These are phyloP conservation scores for Hysterium pulicare DNA, from an alignment of 2,329 filamentous ascomycete species.

Conservation along the genomic window DNA sequence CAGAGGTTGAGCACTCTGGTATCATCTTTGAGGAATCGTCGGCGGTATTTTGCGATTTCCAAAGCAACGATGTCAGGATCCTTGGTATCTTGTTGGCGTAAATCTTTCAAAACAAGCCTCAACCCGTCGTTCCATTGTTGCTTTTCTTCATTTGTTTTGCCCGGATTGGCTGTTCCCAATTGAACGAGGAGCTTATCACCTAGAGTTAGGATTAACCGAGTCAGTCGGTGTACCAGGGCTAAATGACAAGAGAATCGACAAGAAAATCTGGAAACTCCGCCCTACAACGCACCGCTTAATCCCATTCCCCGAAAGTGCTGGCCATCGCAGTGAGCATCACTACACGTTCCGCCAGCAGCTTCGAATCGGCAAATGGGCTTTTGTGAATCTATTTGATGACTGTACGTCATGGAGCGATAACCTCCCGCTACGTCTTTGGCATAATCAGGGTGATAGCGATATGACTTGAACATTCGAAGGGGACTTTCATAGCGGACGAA, in stretches of 20 bases:
- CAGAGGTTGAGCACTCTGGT: constrained; percentile 37
- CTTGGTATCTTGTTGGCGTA: constrained; percentile 35
- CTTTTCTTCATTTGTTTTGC: constrained; percentile 60
- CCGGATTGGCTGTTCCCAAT: constrained; percentile 62
- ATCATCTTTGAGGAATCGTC: constrained; percentile 40
- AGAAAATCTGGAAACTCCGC: constrained; percentile 15
- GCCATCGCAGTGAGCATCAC: constrained; percentile 67
- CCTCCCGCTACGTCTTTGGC: constrained; percentile 67
- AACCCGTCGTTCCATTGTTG: constrained; percentile 45
- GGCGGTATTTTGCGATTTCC: constrained; percentile 38
- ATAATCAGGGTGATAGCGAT: constrained; percentile 83
- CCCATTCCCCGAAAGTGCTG: constrained; percentile 78
- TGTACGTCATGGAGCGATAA: constrained; percentile 87
- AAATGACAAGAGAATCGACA: constrained; percentile 21
- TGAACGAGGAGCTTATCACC: constrained; percentile 72
- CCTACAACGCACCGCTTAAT: constrained; percentile 67
- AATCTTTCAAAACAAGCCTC: constrained; percentile 33
- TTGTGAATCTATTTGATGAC: constrained; percentile 77
- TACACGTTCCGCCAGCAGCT: constrained; percentile 67
- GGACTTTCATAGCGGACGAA: constrained; percentile 76
- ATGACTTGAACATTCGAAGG: constrained; percentile 77
- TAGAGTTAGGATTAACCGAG: constrained; percentile 44
- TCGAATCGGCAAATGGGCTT: constrained; percentile 75
- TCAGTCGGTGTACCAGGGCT: constrained; percentile 41
- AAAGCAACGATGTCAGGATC: constrained; percentile 38